Conservation (phyloP, 2,329 filamentous ascomycete genomes). For the Ophiostoma angusticollis region DNA sequence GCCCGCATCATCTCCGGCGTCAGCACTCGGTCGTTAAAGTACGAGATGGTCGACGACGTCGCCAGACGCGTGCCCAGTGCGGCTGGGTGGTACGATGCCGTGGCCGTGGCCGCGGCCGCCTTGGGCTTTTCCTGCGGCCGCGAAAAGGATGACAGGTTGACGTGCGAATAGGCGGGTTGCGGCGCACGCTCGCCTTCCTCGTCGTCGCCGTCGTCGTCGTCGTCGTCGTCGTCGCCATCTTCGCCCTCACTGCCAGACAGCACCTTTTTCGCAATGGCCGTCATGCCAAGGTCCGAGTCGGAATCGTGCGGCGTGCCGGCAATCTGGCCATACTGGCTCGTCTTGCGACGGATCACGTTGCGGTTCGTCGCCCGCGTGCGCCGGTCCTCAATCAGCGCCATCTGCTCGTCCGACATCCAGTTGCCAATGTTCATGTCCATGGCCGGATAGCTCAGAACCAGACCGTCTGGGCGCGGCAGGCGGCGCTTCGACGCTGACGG, state of each 20-base stretch:
- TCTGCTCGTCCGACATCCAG: conserved; percentile 98
- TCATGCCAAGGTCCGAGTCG: conserved; percentile 56
- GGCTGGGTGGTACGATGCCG: conserved; percentile 38
- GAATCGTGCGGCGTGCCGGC: conserved; percentile 74
- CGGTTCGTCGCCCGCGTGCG: conserved; percentile 65
- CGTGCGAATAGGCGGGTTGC: conserved; percentile 12
- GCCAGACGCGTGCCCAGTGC: conserved; percentile 74
- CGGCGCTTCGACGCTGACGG: neutral
- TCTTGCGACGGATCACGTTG: conserved; percentile 69
- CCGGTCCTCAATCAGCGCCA: conserved; percentile 81
- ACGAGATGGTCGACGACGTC: conserved; percentile 94
- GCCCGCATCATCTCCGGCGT: conserved; percentile 97
- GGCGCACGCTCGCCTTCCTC: conserved; percentile 1
- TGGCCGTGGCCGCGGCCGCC: conserved; percentile 9
- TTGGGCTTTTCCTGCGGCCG: conserved; percentile 4
- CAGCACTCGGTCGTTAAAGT: conserved; percentile 90
- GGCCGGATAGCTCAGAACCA: conserved; percentile 79
- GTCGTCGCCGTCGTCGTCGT: conserved; percentile 4
- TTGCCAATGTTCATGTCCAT: conserved; percentile 96
- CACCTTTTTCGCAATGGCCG: conserved; percentile 14
- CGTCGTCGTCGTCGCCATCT: neutral
- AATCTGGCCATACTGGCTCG: conserved; percentile 73
- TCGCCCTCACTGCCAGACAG: neutral
- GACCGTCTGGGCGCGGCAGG: conserved; percentile 62
- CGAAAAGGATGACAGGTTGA: conserved; percentile 7